A percentile compares a stretch with the other conserved stretches of the same genome.
Conservation (phyloP, 2,329 filamentous ascomycete species). For the Calycina herbarum region DNA sequence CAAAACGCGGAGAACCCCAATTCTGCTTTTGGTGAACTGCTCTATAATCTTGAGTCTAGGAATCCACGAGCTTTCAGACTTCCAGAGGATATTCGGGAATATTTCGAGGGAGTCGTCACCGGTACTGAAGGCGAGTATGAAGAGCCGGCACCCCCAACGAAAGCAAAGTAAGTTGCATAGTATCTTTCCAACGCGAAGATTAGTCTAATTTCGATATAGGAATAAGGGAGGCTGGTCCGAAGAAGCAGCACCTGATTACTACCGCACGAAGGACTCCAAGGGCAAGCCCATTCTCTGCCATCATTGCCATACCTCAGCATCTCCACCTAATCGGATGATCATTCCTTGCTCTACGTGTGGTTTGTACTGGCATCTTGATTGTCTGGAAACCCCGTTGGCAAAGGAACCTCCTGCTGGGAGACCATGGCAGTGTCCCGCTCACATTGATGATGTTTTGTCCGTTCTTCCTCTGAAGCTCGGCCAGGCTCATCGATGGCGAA, state of each 20-base stretch:
- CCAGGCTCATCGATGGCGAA: constrained; percentile 62
- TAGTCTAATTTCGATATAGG: constrained; percentile 36
- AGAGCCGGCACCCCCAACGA: constrained; percentile 47
- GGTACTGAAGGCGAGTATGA: constrained; percentile 79
- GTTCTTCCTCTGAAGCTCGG: constrained; percentile 56
- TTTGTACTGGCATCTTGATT: constrained; percentile 89
- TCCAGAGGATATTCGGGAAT: constrained; percentile 68
- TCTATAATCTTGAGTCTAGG: constrained; percentile 64
- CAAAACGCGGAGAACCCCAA: constrained; percentile 45
- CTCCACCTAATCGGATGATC: constrained; percentile 64
- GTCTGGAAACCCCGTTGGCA: constrained; percentile 79
- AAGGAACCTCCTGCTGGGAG: constrained; percentile 71
- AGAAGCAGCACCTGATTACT: constrained; percentile 57
- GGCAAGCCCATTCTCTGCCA: constrained; percentile 77
- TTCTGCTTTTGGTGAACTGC: constrained; percentile 58
- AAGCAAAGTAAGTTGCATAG: constrained; percentile 56
- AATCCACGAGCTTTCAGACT: constrained; percentile 74
- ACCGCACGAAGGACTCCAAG: constrained; percentile 68
- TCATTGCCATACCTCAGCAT: constrained; percentile 67
- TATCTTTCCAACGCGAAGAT: neutral
- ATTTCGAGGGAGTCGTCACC: constrained; percentile 78
- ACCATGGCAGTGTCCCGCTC: constrained; percentile 87
- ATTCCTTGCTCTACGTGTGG: constrained; percentile 84
- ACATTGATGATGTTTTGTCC: constrained; percentile 73
- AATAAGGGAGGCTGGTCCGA: constrained; percentile 56